These are phyloP conservation scores for Thalassiosira exigua DNA, from an alignment of 352 stramenopile species.

Conservation along the genomic window DNA sequence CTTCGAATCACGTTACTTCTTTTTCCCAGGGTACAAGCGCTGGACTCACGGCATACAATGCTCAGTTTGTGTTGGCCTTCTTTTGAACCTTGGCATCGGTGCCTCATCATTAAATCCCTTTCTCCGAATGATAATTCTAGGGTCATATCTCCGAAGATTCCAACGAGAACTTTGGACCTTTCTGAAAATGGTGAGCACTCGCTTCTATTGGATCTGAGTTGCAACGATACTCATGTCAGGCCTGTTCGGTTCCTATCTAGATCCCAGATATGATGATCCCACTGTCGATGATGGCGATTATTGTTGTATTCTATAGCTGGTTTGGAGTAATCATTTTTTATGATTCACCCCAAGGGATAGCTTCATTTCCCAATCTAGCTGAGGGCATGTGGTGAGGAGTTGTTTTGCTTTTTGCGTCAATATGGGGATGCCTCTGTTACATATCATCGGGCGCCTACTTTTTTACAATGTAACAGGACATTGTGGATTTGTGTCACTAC, in stretches of 20 bases:
- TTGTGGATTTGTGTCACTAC: slow-evolving; percentile 80
- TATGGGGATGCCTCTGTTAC: no score
- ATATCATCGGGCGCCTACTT: no score
- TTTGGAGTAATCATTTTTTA: slow-evolving; percentile 77
- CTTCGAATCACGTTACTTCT: slow-evolving; percentile 50
- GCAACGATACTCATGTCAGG: slow-evolving; percentile 34
- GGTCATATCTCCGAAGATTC: slow-evolving; percentile 54
- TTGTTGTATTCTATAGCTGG: slow-evolving; percentile 71
- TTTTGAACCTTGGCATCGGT: slow-evolving; percentile 14
- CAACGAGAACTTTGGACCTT: slow-evolving; percentile 66
- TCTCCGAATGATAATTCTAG: slow-evolving; percentile 60
- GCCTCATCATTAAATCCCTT: slow-evolving; percentile 57
- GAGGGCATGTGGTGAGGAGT: slow-evolving; percentile 58
- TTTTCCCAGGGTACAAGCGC: slow-evolving; percentile 50
- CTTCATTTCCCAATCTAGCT: slow-evolving; percentile 71
- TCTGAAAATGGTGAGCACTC: slow-evolving; percentile 59
- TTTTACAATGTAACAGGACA: slow-evolving; percentile 40
- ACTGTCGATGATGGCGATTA: slow-evolving; percentile 39
- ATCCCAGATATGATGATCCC: slow-evolving; percentile 27
- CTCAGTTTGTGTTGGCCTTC: slow-evolving; percentile 28
- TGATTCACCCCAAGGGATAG: slow-evolving; percentile 49
- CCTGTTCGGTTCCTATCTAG: slow-evolving; percentile 3
- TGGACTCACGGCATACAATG: slow-evolving; percentile 22
- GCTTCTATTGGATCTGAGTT: slow-evolving; percentile 25
- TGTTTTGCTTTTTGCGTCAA: no score